Evolutionary conservation across 768 basidiomycete genomes (phyloP).

Genomic region (Holtermanniella nyarrowii): DNA sequence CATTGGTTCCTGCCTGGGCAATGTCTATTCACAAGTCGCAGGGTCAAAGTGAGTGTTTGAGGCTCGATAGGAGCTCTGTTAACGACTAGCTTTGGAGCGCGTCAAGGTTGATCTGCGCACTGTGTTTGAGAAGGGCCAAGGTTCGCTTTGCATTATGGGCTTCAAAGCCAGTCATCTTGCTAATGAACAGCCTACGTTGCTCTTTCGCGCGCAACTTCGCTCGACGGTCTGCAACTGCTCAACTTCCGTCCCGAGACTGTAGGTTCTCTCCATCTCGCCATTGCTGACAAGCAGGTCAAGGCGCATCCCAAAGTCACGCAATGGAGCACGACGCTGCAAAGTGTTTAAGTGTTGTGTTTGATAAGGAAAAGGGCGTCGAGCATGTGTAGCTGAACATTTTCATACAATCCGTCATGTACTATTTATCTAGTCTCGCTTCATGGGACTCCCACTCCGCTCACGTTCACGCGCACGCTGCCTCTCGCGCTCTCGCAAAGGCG

Average conservation of each 20-base stretch:
- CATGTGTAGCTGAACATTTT: too few species aligned
- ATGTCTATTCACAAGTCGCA: constrained; percentile 99
- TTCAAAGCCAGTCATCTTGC: neutral
- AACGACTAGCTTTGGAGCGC: constrained; percentile 55
- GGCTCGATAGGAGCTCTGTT: neutral
- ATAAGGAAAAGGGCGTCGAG: neutral
- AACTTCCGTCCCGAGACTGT: constrained; percentile 36
- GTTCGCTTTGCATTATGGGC: neutral
- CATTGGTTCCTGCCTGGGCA: constrained; percentile 86
- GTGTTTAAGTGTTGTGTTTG: too few species aligned
- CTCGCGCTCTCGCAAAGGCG: neutral
- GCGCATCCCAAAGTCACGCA: constrained; percentile 31
- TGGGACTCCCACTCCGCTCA: neutral
- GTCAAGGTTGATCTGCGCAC: constrained; percentile 88
- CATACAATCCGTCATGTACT: neutral
- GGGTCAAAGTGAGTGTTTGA: constrained; percentile 58
- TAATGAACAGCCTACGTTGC: constrained; percentile 32
- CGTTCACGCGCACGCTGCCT: neutral
- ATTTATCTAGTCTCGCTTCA: neutral
- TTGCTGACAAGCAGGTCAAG: constrained; percentile 20
- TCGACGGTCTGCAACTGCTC: constrained; percentile 38
- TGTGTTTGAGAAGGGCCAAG: constrained; percentile 60
- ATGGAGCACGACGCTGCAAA: constrained; percentile 20
- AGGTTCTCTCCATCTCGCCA: neutral
- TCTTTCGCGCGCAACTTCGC: constrained; percentile 37